phyloP scores from a whole-genome alignment of 2,329 filamentous ascomycete genomes.

The Talaromyces funiculosus region DNA sequence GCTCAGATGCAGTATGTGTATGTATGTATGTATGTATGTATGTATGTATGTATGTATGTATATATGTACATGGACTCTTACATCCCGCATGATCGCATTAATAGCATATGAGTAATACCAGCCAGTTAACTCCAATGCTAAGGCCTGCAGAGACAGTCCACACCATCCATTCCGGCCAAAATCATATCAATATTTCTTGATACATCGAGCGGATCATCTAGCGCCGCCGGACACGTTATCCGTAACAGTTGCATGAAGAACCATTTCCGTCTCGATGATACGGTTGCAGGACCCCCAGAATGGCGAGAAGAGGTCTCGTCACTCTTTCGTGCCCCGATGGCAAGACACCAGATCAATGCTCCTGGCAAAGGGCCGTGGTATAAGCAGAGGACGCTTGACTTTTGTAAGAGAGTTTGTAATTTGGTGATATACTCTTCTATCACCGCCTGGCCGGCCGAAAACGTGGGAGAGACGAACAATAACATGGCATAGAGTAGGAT shows the following conservation, averaged over 20 bases:
- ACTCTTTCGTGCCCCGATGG: conserved; percentile 17
- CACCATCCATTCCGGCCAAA: conserved; percentile 15
- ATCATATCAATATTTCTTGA: conserved; percentile 15
- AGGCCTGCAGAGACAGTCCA: not conserved
- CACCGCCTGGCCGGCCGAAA: not conserved
- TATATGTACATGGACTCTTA: not conserved
- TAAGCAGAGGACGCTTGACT: conserved; percentile 15
- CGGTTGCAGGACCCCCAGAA: not conserved
- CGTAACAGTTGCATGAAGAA: conserved; percentile 20
- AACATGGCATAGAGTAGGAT: conserved; percentile 7
- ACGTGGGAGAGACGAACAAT: conserved; percentile 2
- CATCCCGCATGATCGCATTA: not conserved
- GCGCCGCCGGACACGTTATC: conserved; percentile 15
- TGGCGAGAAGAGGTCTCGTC: not conserved
- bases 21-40: not conserved
- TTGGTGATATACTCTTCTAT: not conserved
- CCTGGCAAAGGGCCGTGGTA: conserved; percentile 17
- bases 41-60: not conserved
- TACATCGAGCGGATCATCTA: conserved; percentile 13
- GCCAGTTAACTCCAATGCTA: too few relatives aligned
- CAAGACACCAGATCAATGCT: conserved; percentile 20
- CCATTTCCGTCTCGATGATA: conserved; percentile 15
- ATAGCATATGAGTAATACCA: not conserved
- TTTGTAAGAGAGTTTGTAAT: conserved; percentile 14
- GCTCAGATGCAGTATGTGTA: not conserved